Base-by-base conservation (phyloP, 164 flowering plant species). In the Vitis cinerea region DNA sequence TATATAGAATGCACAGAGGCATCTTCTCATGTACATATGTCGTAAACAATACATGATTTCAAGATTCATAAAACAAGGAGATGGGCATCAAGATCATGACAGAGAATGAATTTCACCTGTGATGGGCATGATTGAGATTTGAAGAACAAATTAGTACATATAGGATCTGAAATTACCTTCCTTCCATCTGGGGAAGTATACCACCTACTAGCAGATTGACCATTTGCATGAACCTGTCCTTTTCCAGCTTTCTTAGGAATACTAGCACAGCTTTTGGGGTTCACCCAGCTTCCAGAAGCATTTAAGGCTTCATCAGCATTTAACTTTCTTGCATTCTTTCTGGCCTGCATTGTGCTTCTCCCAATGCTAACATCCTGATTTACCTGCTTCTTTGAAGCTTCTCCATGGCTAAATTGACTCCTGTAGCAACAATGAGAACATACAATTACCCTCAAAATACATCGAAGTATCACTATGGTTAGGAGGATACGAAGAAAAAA, bases 121-220 rank as follows among this genome's bases (percentile, higher is more conserved):
- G 37, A 44, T 3, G 27, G 19, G 16, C 0, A 37, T 37, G 27
- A 23, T 23, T 23, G 44, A 37, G 44, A 37, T 37, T 37, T 37
- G 44, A 37, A 3, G 44, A 37, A 31, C 6, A 31, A 31, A 37
- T 37, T 37, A 37, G 44, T 37, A 37, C 13, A 8, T 31, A 44
- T 19, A 19, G n/a, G 31, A 23, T 56, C 15, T 16, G 2, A 67
- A 63, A 72, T 69, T 82, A 91, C 98, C 91, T 80, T 90, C 74
- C 73, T 85, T 63, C 94, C 98, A 61, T 82, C 88, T 60, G 79
- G 61, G 61, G 71, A 81, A 13, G 94, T 88, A 74, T 71, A 83
- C 98, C 98, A 94, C 61, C 80, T 87, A 57, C 98, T 97, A 47
- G 79, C 61, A 67, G 88, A 72, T 65, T 66, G 71, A 16, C 83